phyloP scores from a whole-genome alignment of 1,284 basidiomycete species.

The Malassezia arunalokei region DNA sequence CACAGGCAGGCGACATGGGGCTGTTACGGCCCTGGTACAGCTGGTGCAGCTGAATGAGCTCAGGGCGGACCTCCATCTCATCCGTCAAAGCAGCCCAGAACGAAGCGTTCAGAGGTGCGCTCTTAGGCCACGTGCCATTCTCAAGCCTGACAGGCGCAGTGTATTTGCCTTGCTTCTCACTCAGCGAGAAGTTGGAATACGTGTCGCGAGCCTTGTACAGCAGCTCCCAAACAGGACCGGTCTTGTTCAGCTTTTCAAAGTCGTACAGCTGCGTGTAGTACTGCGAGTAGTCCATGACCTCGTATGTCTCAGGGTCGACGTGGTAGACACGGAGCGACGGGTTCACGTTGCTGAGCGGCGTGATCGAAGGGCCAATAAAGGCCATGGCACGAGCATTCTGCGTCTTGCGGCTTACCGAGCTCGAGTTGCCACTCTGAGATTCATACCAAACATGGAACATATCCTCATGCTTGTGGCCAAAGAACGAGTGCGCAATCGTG shows the following conservation, averaged over 20 bases:
- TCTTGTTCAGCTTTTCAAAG: slow-evolving; percentile 49
- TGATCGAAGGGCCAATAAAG: slow-evolving; percentile 58
- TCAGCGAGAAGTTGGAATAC: slow-evolving; percentile 52
- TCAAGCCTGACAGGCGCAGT: slow-evolving; percentile 7
- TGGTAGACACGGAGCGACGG: slow-evolving; percentile 68
- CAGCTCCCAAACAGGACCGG: slow-evolving; percentile 56
- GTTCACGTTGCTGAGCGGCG: slow-evolving; percentile 62
- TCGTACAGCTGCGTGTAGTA: slow-evolving; percentile 31
- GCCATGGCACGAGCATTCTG: slow-evolving; percentile 8
- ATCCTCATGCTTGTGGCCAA: slow-evolving; percentile 70
- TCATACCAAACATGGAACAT: slow-evolving; percentile 65
- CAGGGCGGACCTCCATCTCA: slow-evolving; percentile 55
- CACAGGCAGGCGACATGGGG: slow-evolving; percentile 52
- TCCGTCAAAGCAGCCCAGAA: slow-evolving; percentile 73
- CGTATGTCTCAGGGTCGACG: slow-evolving; percentile 55
- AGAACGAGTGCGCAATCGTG: slow-evolving; percentile 69
- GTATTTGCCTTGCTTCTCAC: slow-evolving; percentile 7
- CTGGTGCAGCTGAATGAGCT: slow-evolving; percentile 59
- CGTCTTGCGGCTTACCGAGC: slow-evolving; percentile 48
- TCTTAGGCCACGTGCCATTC: slow-evolving; percentile 51
- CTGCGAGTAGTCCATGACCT: slow-evolving; percentile 39
- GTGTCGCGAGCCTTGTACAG: slow-evolving; percentile 62
- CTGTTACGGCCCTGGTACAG: slow-evolving; percentile 62
- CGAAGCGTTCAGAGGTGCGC: slow-evolving; percentile 65
- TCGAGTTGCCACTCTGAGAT: slow-evolving; percentile 56